Evolutionary conservation across 208 protist species (phyloP).

Genomic region (Lotmaria passim): DNA sequence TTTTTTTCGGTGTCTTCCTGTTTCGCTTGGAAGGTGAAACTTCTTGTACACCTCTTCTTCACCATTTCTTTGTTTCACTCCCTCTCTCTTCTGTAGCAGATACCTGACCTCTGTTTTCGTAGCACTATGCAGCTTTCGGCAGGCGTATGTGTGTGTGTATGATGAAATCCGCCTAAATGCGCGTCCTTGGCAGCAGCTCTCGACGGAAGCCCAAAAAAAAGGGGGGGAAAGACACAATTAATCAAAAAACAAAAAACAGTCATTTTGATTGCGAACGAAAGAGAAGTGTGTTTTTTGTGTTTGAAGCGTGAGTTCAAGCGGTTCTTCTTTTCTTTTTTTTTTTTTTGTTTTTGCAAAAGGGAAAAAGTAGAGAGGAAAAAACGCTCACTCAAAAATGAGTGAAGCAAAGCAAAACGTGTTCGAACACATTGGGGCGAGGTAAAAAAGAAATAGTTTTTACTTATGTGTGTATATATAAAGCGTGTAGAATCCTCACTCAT

Average conservation of each 20-base stretch:
- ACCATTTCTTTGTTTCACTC: neutral
- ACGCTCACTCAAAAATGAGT: slow-evolving; percentile 18
- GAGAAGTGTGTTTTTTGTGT: neutral
- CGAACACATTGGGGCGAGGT: neutral
- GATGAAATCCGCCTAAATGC: neutral
- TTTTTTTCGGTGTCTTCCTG: neutral
- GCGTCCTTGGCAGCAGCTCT: neutral
- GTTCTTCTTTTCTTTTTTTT: slow-evolving; percentile 21
- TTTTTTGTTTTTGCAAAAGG: slow-evolving; percentile 2
- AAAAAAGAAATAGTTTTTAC: neutral
- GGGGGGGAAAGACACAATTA: neutral
- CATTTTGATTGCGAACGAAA: slow-evolving; percentile 21
- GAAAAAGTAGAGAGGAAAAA: slow-evolving; percentile 12
- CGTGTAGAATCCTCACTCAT: too few species aligned
- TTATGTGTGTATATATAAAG: too few species aligned
- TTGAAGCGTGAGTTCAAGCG: neutral
- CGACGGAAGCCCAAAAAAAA: neutral
- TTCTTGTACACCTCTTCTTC: too few species aligned
- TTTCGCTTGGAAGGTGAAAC: neutral
- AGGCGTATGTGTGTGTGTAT: neutral
- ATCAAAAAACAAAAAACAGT: slow-evolving; percentile 7
- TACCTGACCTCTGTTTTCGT: neutral
- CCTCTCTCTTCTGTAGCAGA: neutral
- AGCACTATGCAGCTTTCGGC: neutral
- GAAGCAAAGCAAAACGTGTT: slow-evolving; percentile 6